Evolutionary conservation across 352 stramenopile species (phyloP), one percentile per base, ranked within the genome.

Genomic region (Blastocystis sp.): DNA sequence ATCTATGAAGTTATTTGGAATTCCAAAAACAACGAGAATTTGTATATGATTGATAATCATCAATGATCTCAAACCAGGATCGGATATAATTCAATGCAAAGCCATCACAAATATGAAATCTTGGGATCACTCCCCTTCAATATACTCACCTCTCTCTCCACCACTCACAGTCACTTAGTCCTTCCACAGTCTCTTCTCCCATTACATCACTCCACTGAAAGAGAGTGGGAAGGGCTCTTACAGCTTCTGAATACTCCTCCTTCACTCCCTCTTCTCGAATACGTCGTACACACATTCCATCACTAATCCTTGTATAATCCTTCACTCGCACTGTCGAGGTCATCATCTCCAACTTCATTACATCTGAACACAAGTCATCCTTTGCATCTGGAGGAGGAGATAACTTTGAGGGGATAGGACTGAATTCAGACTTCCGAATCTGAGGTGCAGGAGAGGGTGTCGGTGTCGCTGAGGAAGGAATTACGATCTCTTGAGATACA

Each of bases 21-120:
- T 52, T 3, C 19, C 1, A 29, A 0, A 19, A 19, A 4, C 0
- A 43, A 66, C 52, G 71, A 42, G 46, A 11, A 19, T 66, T n/a
- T 4, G 19, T 49, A 21, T 37, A 77, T 5, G 24, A 12, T 37
- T 63, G 71, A 12, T 35, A 57, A n/a, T 66, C 49, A 12, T 51
- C 29, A 37, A 83, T 42, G 14, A 67, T 19, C 2, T 83, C 71
- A 42, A 83, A 83, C 71, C 71, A 83, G 2, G 71, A 65, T 1
- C 71, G 71, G 27, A 83, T 83, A 19, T 67, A 49, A 83, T 65
- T 43, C 42, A 83, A 65, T 19, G 58, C 29, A 2, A 83, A 39
- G n/a, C 71, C 46, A 42, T 83, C 71, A 43, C 71, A 83, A 3
- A 83, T 42, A 3, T 42, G 46, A 29, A 83, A 54, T 65, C 71